Evolutionary conservation across 768 basidiomycete species (phyloP).

Genomic region (Suillus lakei): DNA sequence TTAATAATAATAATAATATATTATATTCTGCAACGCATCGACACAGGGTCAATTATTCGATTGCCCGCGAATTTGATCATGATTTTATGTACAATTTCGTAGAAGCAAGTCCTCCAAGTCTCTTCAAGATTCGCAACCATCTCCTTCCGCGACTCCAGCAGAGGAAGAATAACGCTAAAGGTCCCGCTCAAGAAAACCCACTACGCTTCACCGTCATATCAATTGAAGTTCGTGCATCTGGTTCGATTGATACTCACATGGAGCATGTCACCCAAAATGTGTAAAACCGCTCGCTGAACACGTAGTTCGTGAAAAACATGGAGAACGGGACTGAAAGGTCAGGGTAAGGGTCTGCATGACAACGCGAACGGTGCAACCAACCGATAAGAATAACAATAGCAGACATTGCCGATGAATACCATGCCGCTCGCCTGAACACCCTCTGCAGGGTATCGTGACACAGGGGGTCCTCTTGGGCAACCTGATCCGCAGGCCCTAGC

Average conservation of each 20-base stretch:
- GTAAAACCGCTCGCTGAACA: conserved; percentile 38
- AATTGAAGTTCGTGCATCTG: neutral
- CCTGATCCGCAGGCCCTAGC: neutral
- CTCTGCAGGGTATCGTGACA: conserved; percentile 20
- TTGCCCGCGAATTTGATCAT: neutral
- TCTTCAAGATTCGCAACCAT: conserved; percentile 24
- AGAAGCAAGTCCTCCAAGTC: neutral
- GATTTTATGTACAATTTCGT: conserved; percentile 5
- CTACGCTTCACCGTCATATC: conserved; percentile 20
- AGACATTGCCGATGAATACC: conserved; percentile 33
- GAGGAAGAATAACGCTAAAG: conserved; percentile 35
- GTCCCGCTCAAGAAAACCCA: conserved; percentile 34
- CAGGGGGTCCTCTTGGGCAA: conserved; percentile 3
- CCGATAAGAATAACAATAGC: conserved; percentile 32
- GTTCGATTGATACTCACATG: conserved; percentile 24
- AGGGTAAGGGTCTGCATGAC: neutral
- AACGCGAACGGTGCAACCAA: conserved; percentile 11
- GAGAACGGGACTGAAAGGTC: conserved; percentile 32
- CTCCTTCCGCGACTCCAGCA: conserved; percentile 35
- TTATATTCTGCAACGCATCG: neutral
- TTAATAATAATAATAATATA: too few species aligned
- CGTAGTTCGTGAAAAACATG: conserved; percentile 42
- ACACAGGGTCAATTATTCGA: neutral
- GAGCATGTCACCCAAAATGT: conserved; percentile 40
- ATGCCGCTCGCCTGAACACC: conserved; percentile 34